phyloP scores from a whole-genome alignment of 192 early-diverging fungal genomes.

The Coemansia sp. region DNA sequence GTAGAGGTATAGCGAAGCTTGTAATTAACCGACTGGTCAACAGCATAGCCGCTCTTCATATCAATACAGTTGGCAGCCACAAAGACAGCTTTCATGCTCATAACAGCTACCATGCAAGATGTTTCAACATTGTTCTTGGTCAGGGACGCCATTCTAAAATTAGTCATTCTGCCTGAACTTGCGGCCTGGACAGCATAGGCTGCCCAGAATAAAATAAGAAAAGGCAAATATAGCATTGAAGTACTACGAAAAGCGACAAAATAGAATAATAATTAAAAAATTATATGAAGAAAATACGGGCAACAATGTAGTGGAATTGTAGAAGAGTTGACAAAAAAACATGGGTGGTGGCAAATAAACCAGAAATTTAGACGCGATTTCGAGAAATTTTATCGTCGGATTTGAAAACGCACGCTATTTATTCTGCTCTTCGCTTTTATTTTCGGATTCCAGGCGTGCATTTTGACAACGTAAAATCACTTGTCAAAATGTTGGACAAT shows the following conservation, averaged over 20 bases:
- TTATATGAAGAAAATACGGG: neutral
- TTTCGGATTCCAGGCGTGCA: no score
- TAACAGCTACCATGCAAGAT: slow-evolving; percentile 28
- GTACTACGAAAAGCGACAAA: neutral
- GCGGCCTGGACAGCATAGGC: neutral
- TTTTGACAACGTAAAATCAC: no score
- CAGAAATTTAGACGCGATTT: no score
- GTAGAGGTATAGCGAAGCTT: slow-evolving; percentile 14
- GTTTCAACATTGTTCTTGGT: slow-evolving; percentile 26
- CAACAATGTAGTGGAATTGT: no score
- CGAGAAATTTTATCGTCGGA: no score
- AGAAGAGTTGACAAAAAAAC: no score
- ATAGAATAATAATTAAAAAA: neutral
- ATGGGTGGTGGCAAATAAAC: no score
- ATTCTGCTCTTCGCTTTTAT: no score
- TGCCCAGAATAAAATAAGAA: neutral
- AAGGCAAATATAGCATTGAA: neutral
- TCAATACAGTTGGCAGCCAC: slow-evolving; percentile 32
- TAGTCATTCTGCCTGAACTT: neutral
- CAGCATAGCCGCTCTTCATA: neutral
- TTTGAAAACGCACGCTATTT: no score
- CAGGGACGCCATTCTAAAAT: slow-evolving; percentile 23
- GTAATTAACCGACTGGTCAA: slow-evolving; percentile 12
- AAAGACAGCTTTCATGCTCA: slow-evolving; percentile 21
- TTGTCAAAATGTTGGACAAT: no score